Evolutionary conservation across 306 rosid species (phyloP).

Genomic region (Canavalia gladiata): DNA sequence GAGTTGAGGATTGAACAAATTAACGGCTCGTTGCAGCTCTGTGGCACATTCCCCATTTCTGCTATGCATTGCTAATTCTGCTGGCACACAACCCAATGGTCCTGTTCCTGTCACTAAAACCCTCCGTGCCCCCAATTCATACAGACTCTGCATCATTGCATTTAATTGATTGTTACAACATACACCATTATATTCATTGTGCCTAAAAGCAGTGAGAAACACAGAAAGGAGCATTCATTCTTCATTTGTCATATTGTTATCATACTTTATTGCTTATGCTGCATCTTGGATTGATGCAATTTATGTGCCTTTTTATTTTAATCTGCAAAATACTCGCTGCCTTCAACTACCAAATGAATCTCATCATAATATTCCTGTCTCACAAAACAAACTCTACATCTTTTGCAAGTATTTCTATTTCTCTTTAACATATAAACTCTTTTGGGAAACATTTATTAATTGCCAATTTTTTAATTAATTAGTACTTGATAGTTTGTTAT

Average conservation of each 20-base stretch:
- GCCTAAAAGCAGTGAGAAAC: not conserved
- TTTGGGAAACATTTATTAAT: not conserved
- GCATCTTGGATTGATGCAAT: slow-evolving; percentile 31
- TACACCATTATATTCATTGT: not conserved
- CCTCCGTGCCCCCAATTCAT: slow-evolving; percentile 68
- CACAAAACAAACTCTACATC: not conserved
- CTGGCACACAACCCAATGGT: slow-evolving; percentile 78
- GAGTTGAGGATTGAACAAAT: slow-evolving; percentile 71
- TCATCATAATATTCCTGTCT: not conserved
- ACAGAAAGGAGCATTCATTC: not conserved
- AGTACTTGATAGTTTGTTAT: too few species aligned
- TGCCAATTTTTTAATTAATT: not conserved
- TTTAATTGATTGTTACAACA: slow-evolving; percentile 10
- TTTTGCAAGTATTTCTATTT: not conserved
- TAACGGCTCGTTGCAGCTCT: slow-evolving; percentile 60
- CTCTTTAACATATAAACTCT: not conserved
- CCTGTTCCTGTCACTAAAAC: slow-evolving; percentile 75
- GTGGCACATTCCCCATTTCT: slow-evolving; percentile 57
- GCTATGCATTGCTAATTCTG: slow-evolving; percentile 67
- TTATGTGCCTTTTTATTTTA: slow-evolving; percentile 8
- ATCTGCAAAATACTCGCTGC: not conserved
- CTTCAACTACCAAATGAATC: slow-evolving; percentile 44
- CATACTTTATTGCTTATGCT: not conserved
- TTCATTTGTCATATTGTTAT: not conserved
- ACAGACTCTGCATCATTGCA: slow-evolving; percentile 51